Base-by-base conservation (phyloP, 2,329 filamentous ascomycete genomes). In the Nigrospora oryzae region DNA sequence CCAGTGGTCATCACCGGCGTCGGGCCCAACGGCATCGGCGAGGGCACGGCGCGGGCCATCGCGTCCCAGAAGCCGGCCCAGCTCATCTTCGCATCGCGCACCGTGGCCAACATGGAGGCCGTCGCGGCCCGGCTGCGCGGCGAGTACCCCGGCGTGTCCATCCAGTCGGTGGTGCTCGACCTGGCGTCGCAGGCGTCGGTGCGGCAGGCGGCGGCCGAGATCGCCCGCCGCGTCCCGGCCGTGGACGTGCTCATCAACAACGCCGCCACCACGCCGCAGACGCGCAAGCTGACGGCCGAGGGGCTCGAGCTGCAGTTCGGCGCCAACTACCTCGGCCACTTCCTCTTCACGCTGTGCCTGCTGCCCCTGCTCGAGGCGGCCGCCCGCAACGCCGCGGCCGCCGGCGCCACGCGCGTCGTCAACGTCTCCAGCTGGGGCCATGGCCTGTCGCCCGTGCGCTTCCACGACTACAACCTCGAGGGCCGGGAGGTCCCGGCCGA, bases 31-130 rank as follows among this genome's bases (percentile, higher is more conserved):
- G 63, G 69, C 33, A 65, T 72, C 11, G 69, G 69, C 11, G 60
- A 62, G 33, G 56, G 63, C 1, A 70, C 68, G 0, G 67, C 63
- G 3, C 44, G 64, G 11, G 66, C 67, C 15, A 64, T 75, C 36
- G 70, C 70, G 4, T 65, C 69, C 0, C 70, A 74, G 42, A 53
- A 53, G 4, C 69, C 71, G 0, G 55, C 53, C 0, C 56, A 59
- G 15, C 62, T 76, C 15, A 63, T 71, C 34, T 61, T 73, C 12
- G 69, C 62, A 2, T 73, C 72, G 3, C 67, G 73, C 14, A 72
- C 67, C 11, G 54, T 53, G 32, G 45, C 59, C 12, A 73, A 71
- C 49, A 51, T 74, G 5, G 61, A 70, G 17, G 52, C 56, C 0
- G 69, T 71, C 1, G 63, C 60, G 6, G 53, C 60, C 10, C 57